Evolutionary conservation across 2,329 filamentous ascomycete genomes (phyloP).

Genomic region (Diplodia corticola): DNA sequence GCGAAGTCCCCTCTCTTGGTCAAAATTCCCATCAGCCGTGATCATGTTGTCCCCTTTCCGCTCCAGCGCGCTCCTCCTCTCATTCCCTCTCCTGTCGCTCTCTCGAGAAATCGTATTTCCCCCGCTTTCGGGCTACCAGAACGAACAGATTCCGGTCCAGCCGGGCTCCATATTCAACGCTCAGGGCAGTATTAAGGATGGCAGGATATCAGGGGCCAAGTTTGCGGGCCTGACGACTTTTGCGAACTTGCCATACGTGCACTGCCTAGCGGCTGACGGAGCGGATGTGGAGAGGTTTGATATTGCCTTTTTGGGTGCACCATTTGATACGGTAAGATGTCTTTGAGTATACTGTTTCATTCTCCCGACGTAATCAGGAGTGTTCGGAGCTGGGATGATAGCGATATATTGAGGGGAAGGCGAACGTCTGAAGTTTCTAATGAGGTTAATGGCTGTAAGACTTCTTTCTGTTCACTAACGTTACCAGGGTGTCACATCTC

Average conservation of each 20-base stretch:
- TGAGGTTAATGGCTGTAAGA: background rate
- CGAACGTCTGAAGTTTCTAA: background rate
- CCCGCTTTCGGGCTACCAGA: conserved; percentile 38
- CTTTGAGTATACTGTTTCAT: background rate
- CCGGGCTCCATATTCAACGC: conserved; percentile 20
- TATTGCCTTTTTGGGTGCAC: conserved; percentile 52
- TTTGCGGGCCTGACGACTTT: conserved; percentile 50
- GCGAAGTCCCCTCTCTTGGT: no score
- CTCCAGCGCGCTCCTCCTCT: background rate
- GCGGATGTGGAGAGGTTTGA: conserved; percentile 46
- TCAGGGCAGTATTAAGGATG: conserved; percentile 26
- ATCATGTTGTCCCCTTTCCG: background rate
- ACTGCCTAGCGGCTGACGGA: conserved; percentile 43
- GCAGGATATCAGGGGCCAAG: conserved; percentile 33
- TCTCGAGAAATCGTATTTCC: conserved; percentile 49
- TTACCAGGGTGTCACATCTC: conserved; percentile 49
- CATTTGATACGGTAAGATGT: conserved; percentile 49
- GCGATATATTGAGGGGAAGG: no score
- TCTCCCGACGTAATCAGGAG: background rate
- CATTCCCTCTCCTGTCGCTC: background rate
- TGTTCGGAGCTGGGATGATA: background rate
- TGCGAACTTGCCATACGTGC: conserved; percentile 51
- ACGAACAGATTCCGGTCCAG: conserved; percentile 32
- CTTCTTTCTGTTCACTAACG: background rate
- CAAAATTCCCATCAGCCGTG: no score